Conservation (phyloP, 2,329 filamentous ascomycete genomes). For the Pyrenochaeta sp. region DNA sequence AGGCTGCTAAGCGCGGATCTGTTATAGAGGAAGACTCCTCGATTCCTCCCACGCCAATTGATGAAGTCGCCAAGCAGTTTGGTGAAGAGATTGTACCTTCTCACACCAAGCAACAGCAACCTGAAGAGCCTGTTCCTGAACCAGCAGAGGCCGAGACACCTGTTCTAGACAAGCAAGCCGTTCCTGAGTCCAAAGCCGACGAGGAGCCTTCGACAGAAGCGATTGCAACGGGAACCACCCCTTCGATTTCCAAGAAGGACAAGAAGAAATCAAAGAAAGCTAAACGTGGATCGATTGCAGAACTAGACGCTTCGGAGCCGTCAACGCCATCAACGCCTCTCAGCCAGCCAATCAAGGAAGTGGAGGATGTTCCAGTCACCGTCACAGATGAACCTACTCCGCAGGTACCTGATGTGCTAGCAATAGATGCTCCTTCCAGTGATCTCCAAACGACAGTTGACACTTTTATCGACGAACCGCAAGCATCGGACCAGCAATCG, state of each 20-base stretch:
- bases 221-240: not conserved
- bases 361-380: no score
- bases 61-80: slow-evolving; percentile 7
- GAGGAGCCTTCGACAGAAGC: no score
- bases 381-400: not conserved
- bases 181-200: no score
- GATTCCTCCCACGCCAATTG: slow-evolving; percentile 3
- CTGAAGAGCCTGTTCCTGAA: slow-evolving; percentile 7
- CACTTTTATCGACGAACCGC: no score
- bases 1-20: slow-evolving; percentile 19
- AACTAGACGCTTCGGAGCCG: no score
- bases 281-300: slow-evolving; percentile 24
- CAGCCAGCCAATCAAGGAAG: no score
- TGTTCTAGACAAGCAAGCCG: slow-evolving; percentile 1
- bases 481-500: not conserved
- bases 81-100: slow-evolving; percentile 1
- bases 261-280: slow-evolving; percentile 33
- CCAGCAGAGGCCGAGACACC: slow-evolving; percentile 1
- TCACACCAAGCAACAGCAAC: no score
- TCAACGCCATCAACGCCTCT: slow-evolving; percentile 2
- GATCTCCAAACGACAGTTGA: no score
- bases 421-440: no score
- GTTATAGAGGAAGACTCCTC: slow-evolving; percentile 13
- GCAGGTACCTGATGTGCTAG: not conserved
- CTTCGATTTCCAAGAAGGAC: slow-evolving; percentile 18